Evolutionary conservation across 306 rosid genomes (phyloP), one percentile per base, ranked within the genome.

Genomic region (Rubus idaeus): DNA sequence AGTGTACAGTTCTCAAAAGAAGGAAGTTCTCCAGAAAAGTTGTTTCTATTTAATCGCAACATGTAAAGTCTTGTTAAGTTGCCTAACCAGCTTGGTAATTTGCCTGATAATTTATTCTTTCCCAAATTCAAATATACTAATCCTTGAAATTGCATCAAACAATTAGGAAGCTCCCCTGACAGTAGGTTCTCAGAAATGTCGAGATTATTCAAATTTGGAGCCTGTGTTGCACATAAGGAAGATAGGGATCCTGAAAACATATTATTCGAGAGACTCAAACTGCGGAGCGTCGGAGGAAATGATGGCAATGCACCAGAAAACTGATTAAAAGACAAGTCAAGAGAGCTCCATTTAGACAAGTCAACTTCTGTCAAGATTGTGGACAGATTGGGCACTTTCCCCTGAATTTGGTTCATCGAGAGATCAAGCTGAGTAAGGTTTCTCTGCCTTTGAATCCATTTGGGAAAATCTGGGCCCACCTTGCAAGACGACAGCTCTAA

Each of bases 381-480:
- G 0, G 20, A 51, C 3, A 51, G 20, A 51, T 51, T 16, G 2
- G 56, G 56, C 3, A 51, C 8, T 0, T 16, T 16, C 7, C 56
- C 57, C 5, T 17, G 21, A 9, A 52, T 17, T 52, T 52, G 21
- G 21, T 52, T 52, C 14, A 1, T 52, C 3, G 57, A 52, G 21
- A 52, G 57, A 17, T 52, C 35, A 52, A 52, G 58, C 2, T 0
- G 0, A 2, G 3, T 17, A 17, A 52, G 58, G 17, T 52, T 52
- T 52, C 9, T 17, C 21, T 52, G 58, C 3, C 0, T 52, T 52
- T 5, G 58, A 52, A 52, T 52, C 58, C 58, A 5, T 1, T 52
- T 52, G 1, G 10, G 84, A 10, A 87, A 73, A 77, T 78, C 60
- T 62, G 86, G 81, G 53, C 58, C 58, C 8, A 52, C 1, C 9